Evolutionary conservation across 176 grass and related monocot species (phyloP).

Genomic region (Pontederia crassipes): DNA sequence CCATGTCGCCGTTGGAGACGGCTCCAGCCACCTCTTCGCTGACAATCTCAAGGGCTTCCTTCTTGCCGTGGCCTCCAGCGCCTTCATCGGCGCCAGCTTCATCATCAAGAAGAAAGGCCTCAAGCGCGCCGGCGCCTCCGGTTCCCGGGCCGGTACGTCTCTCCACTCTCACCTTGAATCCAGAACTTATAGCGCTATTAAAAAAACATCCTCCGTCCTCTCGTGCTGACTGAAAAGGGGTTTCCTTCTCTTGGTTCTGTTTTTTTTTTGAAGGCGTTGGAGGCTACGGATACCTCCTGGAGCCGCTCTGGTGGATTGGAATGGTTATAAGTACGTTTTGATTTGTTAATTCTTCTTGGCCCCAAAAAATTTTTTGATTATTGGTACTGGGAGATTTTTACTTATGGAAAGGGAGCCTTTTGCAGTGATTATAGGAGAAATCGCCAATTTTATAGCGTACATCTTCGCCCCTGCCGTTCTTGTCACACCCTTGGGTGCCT

Average conservation of each 20-base stretch:
- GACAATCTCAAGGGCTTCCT: slow-evolving; percentile 83
- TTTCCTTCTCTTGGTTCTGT: slow-evolving; percentile 6
- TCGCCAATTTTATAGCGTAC: slow-evolving; percentile 87
- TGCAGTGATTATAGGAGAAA: slow-evolving; percentile 84
- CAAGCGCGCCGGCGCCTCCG: slow-evolving; percentile 56
- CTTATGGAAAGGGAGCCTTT: slow-evolving; percentile 13
- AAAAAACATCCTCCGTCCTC: no score
- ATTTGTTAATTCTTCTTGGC: background rate
- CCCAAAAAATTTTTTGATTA: background rate
- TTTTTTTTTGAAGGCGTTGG: slow-evolving; percentile 40
- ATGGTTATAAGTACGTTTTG: slow-evolving; percentile 81
- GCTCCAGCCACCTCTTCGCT: slow-evolving; percentile 47
- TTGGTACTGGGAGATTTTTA: slow-evolving; percentile 2
- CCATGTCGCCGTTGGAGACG: background rate
- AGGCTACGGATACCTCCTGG: slow-evolving; percentile 82
- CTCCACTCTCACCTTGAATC: background rate
- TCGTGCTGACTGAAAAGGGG: background rate
- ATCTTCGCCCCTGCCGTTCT: slow-evolving; percentile 82
- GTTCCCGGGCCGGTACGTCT: slow-evolving; percentile 53
- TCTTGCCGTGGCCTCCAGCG: slow-evolving; percentile 72
- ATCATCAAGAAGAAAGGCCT: slow-evolving; percentile 97
- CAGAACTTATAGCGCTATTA: background rate
- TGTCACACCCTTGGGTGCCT: slow-evolving; percentile 73
- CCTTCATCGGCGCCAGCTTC: slow-evolving; percentile 97
- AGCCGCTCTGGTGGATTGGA: slow-evolving; percentile 97